Evolutionary conservation across 2,329 filamentous ascomycete species (phyloP).

Genomic region (Colletotrichum liriopes): DNA sequence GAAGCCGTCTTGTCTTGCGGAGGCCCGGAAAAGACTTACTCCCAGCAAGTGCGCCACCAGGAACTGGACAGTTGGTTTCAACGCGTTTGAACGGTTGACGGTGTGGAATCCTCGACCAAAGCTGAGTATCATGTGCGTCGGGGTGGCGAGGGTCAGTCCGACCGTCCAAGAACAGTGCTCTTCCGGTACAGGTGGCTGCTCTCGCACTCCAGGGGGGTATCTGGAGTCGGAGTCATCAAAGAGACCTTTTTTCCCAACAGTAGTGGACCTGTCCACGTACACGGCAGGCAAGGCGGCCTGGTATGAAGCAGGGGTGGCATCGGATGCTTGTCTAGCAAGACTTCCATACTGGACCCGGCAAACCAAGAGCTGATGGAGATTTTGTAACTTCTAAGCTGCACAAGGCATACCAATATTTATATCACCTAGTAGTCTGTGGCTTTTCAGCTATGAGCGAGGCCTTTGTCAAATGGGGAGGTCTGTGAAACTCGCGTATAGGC

Average conservation of each 20-base stretch:
- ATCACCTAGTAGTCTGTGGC: not conserved
- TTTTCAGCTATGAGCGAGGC: not conserved
- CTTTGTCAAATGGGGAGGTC: not conserved
- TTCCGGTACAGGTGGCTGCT: not conserved
- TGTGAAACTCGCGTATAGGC: not conserved
- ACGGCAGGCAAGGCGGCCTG: not conserved
- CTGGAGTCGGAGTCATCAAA: not conserved
- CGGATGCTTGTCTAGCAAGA: not conserved
- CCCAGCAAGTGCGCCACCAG: too few relatives aligned
- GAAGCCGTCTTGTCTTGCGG: too few relatives aligned
- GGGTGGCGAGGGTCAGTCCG: too few relatives aligned
- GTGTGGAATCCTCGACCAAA: too few relatives aligned
- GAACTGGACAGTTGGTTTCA: too few relatives aligned
- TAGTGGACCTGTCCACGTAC: not conserved
- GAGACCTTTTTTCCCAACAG: not conserved
- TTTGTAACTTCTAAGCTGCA: not conserved
- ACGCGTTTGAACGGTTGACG: too few relatives aligned
- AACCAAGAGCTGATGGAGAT: not conserved
- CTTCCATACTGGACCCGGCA: not conserved
- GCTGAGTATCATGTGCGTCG: too few relatives aligned
- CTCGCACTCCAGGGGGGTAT: not conserved
- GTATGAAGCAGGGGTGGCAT: not conserved
- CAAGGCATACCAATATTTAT: not conserved
- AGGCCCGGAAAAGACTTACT: too few relatives aligned
- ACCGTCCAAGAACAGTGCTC: not conserved